Base-by-base conservation (phyloP, 331 rosid genomes). In the Malus hybrid region DNA sequence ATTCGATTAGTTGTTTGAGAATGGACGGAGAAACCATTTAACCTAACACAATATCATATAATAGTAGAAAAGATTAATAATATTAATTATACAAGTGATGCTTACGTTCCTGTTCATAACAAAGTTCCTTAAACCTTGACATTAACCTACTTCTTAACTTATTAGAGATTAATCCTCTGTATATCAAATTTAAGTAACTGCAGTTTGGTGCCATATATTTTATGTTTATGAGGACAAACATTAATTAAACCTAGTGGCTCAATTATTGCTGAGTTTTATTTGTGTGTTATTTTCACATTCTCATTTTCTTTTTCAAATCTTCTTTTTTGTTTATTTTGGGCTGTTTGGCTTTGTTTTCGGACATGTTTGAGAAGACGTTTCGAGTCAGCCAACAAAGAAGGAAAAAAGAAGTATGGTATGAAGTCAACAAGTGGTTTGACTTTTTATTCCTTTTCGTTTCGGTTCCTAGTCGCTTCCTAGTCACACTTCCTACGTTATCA, bases 381-480 rank as follows among this genome's bases (percentile, higher is more conserved):
- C 16, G 13, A 24, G 31, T 52, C 11, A 73, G 54, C 34, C 42
- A 72, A 78, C 77, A 18, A 20, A 50, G n/a, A 56, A 14, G 31
- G 5, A 62, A 77, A 6, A 18, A 36, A 4, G 2, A 66, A 31
- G 56, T 24, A 32, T 16, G 4, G 3, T 11, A 48, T 3, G 0
- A 80, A 80, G 84, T 83, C 85, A 83, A 75, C 82, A 42, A 32
- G 70, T 36, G 71, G 78, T 75, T 84, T 86, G 86, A 87, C 87
- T 66, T 76, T 32, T 18, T 32, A 3, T 3, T 5, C 27, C 36
- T 24, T 24, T 24, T 24, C 24, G 24, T 66, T 34, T 67, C 15
- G 12, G 57, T 27, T 50, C 27, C 28, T 56, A 32, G 48, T 14
- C 2, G 28, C 20, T 57, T 54, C 18, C 29, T n/a, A n/a, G 29